Base-by-base conservation (phyloP, 306 rosid species). In the Casuarina equisetifolia region DNA sequence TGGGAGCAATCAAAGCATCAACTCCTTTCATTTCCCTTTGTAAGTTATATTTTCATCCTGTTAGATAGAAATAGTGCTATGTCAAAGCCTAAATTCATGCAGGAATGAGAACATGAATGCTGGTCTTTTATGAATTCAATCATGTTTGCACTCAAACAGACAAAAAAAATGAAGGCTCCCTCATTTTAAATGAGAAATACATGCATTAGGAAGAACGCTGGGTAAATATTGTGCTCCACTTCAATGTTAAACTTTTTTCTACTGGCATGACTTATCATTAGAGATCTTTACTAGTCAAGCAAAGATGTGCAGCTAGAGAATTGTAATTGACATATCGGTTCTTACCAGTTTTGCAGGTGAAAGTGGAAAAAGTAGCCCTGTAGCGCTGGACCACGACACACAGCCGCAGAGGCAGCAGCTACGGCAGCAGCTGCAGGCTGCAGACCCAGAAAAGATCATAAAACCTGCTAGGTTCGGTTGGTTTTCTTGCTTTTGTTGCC, bases 11-110 rank as follows among this genome's bases (percentile, higher is more conserved):
- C 20, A 15, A 39, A 91, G 93, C 78, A 53, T 39, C 48, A 70
- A n/a, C 4, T 90, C 97, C 53, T 90, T 92, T 82, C 86, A 82
- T 63, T 92, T 90, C 79, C 89, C 93, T 5, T 74, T 85, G 94
- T 91, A 74, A 88, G 94, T 1, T 64, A 45, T 73, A 36, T 32
- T 10, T 15, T 46, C 40, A 76, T 53, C 72, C 19, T 42, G 72
- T 70, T 79, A 17, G 42, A 49, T 66, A 17, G 17, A 53, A 6
- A 40, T 43, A 77, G 42, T 75, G 72, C 2, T 72, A 61, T 70
- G 72, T 6, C 45, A 40, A 52, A 16, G 20, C 64, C 69, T 57
- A 1, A 57, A 57, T n/a, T 20, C 39, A 20, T 20, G 63, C 63
- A 20, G 11, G 50, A 46, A 46, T 0, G 6, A 46, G 10, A 6